A percentile compares a stretch with the other conserved stretches of the same genome.
phyloP scores from a whole-genome alignment of 2,329 filamentous ascomycete genomes.

The Escovopsis weberi region DNA sequence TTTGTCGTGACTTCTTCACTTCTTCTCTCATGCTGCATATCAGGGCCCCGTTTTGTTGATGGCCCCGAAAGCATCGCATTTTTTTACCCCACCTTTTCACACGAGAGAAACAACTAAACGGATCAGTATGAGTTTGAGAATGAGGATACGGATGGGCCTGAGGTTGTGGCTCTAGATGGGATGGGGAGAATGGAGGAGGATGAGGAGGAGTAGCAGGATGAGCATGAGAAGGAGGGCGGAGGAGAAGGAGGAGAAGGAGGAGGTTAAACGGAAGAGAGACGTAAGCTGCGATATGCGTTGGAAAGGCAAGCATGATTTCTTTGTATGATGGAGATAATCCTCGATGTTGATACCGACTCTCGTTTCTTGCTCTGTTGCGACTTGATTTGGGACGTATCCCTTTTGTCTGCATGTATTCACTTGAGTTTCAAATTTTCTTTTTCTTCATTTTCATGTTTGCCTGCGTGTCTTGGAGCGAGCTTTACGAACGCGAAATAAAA shows the following conservation, averaged over 20 bases:
- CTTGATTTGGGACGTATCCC: no score
- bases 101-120: neutral
- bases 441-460: neutral
- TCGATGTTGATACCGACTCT: neutral
- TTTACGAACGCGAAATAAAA: no score
- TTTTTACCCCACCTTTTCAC: neutral
- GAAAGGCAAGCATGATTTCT: neutral
- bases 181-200: neutral
- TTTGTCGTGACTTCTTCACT: conserved; percentile 2
- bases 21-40: neutral
- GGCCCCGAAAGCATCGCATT: no score
- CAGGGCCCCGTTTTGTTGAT: neutral
- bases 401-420: no score
- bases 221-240: no score
- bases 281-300: neutral
- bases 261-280: neutral
- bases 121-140: no score
- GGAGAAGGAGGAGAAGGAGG: neutral
- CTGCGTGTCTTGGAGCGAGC: no score
- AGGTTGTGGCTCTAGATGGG: neutral
- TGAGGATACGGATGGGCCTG: no score
- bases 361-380: neutral
- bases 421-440: no score
- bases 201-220: no score
- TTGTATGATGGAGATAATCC: neutral